Percentiles rank a stretch among this genome's conserved stretches.
Evolutionary conservation across 2,329 filamentous ascomycete species (phyloP).

Genomic region (Tetracladium maxilliforme): DNA sequence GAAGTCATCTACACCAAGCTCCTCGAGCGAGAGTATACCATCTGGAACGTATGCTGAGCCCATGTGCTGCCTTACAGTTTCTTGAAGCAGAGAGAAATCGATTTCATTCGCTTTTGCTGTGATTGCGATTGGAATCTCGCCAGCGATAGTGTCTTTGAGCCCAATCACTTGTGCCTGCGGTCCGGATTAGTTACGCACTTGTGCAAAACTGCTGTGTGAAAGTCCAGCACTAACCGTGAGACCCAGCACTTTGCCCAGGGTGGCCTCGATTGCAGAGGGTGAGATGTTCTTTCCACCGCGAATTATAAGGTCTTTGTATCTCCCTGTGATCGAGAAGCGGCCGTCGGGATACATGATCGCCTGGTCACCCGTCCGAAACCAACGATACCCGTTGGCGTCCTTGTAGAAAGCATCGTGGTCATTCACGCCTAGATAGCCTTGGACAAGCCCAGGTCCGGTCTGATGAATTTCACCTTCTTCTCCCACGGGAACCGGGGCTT

Average conservation of each 20-base stretch:
- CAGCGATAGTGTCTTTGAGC: conserved; percentile 25
- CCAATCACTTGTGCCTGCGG: conserved; percentile 22
- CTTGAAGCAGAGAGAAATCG: too few relatives aligned
- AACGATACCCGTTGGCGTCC: conserved; percentile 16
- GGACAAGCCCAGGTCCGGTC: conserved; percentile 19
- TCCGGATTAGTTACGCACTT: conserved; percentile 1
- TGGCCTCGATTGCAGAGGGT: conserved; percentile 19
- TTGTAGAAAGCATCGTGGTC: conserved; percentile 17
- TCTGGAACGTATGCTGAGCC: too few relatives aligned
- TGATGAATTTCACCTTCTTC: conserved; percentile 24
- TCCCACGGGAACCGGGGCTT: conserved; percentile 13
- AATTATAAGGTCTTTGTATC: conserved; percentile 30
- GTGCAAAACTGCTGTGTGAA: not conserved
- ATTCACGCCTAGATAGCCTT: conserved; percentile 15
- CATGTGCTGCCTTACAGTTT: too few relatives aligned
- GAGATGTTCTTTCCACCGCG: conserved; percentile 27
- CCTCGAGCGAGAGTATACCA: conserved; percentile 17
- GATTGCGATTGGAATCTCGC: conserved; percentile 30
- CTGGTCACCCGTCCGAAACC: conserved; percentile 25
- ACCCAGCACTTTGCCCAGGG: conserved; percentile 18
- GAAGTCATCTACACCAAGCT: conserved; percentile 21
- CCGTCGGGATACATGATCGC: conserved; percentile 21
- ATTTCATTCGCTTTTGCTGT: conserved; percentile 12
- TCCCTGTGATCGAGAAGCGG: conserved; percentile 21
- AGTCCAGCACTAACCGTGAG: conserved; percentile 11